Conservation (phyloP, 192 early-diverging fungal species). For the Backusella parvicylindrica region DNA sequence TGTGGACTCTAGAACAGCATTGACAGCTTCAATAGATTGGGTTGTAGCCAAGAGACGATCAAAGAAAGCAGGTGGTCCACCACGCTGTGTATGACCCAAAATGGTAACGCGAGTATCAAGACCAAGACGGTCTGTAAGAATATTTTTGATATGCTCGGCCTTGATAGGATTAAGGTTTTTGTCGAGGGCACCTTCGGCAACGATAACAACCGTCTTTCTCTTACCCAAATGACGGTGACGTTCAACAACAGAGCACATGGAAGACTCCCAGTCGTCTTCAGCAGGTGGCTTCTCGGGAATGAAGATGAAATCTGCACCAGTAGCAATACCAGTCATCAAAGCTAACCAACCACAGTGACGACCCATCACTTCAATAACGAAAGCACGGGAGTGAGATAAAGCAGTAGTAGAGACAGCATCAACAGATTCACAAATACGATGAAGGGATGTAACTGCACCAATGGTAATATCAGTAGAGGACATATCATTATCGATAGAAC, state of each 20-base stretch:
- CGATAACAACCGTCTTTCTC: conserved; percentile 91
- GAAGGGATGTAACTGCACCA: conserved; percentile 88
- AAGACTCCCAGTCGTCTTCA: conserved; percentile 81
- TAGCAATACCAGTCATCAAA: conserved; percentile 79
- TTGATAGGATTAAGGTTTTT: conserved; percentile 84
- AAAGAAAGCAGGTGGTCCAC: conserved; percentile 84
- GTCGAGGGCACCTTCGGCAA: conserved; percentile 96
- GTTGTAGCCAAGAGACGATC: conserved; percentile 93
- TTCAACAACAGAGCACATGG: conserved; percentile 69
- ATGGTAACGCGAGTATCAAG: conserved; percentile 94
- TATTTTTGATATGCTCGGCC: conserved; percentile 76
- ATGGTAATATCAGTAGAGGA: conserved; percentile 91
- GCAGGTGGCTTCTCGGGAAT: conserved; percentile 91
- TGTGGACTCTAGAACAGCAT: conserved; percentile 83
- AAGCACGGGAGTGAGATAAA: conserved; percentile 91
- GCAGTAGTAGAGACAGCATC: conserved; percentile 93
- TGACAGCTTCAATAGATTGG: conserved; percentile 92
- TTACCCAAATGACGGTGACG: conserved; percentile 78
- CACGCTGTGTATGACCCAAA: conserved; percentile 93
- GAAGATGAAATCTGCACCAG: conserved; percentile 95
- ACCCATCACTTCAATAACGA: conserved; percentile 98
- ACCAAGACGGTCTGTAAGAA: conserved; percentile 74
- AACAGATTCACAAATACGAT: conserved; percentile 94
- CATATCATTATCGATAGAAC: conserved; percentile 97
- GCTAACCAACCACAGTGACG: conserved; percentile 97